These are phyloP conservation scores for Austroboletus niveus DNA, from an alignment of 1,284 basidiomycete genomes.

Conservation along the genomic window DNA sequence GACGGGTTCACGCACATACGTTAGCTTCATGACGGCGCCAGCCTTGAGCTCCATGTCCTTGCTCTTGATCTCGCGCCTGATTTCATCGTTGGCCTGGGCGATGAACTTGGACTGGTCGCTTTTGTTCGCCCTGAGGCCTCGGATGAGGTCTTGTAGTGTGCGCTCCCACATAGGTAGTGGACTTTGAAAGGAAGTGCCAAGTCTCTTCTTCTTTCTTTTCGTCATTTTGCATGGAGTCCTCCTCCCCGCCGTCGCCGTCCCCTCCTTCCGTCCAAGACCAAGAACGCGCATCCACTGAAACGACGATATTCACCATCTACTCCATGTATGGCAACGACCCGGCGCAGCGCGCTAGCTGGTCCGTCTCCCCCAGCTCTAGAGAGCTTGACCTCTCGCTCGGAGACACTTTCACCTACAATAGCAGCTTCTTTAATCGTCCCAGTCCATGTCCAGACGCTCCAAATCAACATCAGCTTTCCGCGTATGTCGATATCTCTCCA, in stretches of 20 bases:
- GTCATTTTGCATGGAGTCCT: slow-evolving; percentile 42
- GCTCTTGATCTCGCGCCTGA: slow-evolving; percentile 85
- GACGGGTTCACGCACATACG: slow-evolving; percentile 69
- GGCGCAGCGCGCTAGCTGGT: slow-evolving; percentile 41
- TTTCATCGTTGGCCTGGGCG: slow-evolving; percentile 81
- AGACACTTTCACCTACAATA: slow-evolving; percentile 30
- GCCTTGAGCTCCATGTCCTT: slow-evolving; percentile 98
- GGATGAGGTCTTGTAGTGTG: slow-evolving; percentile 88
- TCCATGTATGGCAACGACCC: slow-evolving; percentile 69
- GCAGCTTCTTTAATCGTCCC: slow-evolving; percentile 23
- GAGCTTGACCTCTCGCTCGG: slow-evolving; percentile 35
- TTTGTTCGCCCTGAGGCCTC: slow-evolving; percentile 85
- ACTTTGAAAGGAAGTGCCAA: not conserved
- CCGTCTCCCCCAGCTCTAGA: slow-evolving; percentile 31
- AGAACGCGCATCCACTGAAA: slow-evolving; percentile 49
- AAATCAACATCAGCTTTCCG: slow-evolving; percentile 1
- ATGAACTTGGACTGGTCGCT: slow-evolving; percentile 82
- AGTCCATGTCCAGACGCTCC: slow-evolving; percentile 6
- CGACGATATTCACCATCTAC: slow-evolving; percentile 75
- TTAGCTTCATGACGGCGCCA: slow-evolving; percentile 92
- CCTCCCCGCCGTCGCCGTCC: slow-evolving; percentile 42
- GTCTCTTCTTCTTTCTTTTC: not conserved
- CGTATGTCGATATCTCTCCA: slow-evolving; percentile 15
- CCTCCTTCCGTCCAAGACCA: slow-evolving; percentile 14
- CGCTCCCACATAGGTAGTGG: slow-evolving; percentile 74